A percentile compares a stretch with the other conserved stretches of the same genome.
phyloP scores from a whole-genome alignment of 257 asterid genomes.

The Anisodus tanguticus region DNA sequence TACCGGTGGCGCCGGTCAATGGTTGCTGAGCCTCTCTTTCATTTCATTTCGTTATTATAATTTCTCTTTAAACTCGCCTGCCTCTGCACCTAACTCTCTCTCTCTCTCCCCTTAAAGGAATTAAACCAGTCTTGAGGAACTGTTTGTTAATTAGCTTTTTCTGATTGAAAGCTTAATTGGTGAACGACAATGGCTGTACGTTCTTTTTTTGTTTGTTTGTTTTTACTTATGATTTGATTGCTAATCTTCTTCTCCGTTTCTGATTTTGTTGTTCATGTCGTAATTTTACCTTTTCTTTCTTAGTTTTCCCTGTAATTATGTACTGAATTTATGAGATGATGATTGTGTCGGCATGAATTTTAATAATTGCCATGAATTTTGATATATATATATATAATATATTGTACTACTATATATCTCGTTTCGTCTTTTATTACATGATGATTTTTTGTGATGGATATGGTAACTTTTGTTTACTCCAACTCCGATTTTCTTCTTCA shows the following conservation, averaged over 20 bases:
- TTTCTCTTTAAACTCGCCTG: not conserved
- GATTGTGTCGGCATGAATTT: not conserved
- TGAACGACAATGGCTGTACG: slow-evolving; percentile 52
- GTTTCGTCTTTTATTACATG: not conserved
- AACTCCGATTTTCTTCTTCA: not conserved
- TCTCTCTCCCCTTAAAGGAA: not conserved
- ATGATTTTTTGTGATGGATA: not conserved
- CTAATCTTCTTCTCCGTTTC: not conserved
- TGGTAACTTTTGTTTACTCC: not conserved
- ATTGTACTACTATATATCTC: too few relatives aligned
- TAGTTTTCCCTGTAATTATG: not conserved
- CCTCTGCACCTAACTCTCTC: not conserved
- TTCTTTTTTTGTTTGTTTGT: not conserved
- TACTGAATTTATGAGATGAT: not conserved
- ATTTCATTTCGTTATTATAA: not conserved
- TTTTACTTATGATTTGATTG: too few relatives aligned
- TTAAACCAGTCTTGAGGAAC: too few relatives aligned
- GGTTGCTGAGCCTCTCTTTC: slow-evolving; percentile 34
- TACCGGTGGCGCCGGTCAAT: slow-evolving; percentile 42
- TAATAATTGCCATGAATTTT: not conserved
- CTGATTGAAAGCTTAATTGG: not conserved
- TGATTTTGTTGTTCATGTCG: not conserved
- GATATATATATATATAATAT: not conserved
- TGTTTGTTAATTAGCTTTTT: too few relatives aligned
- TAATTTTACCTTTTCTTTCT: too few relatives aligned